These are phyloP conservation scores for Vigna mungo DNA, from an alignment of 306 rosid species.

Conservation along the genomic window DNA sequence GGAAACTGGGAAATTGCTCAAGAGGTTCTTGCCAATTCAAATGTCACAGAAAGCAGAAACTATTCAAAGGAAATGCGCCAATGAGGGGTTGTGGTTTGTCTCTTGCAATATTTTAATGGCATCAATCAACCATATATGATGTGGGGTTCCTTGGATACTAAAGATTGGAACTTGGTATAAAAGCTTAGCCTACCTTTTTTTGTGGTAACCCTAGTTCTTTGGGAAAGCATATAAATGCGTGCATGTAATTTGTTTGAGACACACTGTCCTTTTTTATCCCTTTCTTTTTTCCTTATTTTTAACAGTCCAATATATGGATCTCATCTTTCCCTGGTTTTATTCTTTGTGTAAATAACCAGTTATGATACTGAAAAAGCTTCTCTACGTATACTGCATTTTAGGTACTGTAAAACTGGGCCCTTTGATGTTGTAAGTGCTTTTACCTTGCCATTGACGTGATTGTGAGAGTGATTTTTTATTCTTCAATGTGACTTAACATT, in stretches of 20 bases:
- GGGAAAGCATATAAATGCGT: constrained; percentile 57
- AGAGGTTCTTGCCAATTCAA: constrained; percentile 65
- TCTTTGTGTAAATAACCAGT: constrained; percentile 65
- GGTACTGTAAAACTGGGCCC: constrained; percentile 4
- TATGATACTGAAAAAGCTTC: constrained; percentile 40
- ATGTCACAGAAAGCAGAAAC: constrained; percentile 77
- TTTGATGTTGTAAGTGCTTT: neutral
- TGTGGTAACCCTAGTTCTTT: constrained; percentile 48
- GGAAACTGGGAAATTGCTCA: constrained; percentile 85
- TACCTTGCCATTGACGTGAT: neutral
- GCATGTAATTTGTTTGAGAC: constrained; percentile 62
- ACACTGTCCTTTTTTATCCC: constrained; percentile 43
- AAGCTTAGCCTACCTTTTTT: constrained; percentile 29
- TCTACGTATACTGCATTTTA: constrained; percentile 33
- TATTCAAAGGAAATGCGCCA: constrained; percentile 63
- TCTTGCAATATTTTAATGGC: constrained; percentile 45
- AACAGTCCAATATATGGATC: constrained; percentile 47
- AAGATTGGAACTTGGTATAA: constrained; percentile 43
- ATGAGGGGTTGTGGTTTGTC: constrained; percentile 47
- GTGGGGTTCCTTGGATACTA: constrained; percentile 47
- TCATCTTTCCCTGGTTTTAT: constrained; percentile 52
- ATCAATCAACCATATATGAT: constrained; percentile 34
- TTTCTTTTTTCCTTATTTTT: constrained; percentile 1
- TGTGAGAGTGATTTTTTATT: no score
- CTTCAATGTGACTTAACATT: no score